Base-by-base conservation (phyloP, 2,329 filamentous ascomycete genomes). In the Tolypocladium ovalisporum region DNA sequence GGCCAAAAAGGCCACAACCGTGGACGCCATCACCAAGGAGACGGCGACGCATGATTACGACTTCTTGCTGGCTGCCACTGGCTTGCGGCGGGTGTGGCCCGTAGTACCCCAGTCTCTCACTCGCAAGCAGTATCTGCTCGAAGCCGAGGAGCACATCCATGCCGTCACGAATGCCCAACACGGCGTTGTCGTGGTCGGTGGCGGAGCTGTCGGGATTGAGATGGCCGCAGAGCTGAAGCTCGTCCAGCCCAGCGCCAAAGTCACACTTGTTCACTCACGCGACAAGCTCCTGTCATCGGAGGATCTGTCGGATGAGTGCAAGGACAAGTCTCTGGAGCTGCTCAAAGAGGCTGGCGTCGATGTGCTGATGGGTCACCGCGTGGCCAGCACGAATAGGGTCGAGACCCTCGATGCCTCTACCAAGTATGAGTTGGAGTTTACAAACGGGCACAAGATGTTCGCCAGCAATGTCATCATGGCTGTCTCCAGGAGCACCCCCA, bases 171-270 rank as follows among this genome's bases (percentile, higher is more conserved):
- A 74, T 35, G 81, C 82, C 1, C 72, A 69, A 5, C 74, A 82
- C 24, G 83, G 81, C 0, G 81, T 91, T 1, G 80, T 89, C 0
- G 78, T 93, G 27, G 84, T 93, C n/a, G 88, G 89, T 22, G 89
- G 89, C 61, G 73, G 87, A 54, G 89, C 89, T 8, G 89, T 92
- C 1, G 89, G 89, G 10, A 85, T 92, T 56, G 89, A 93, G 68
- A 90, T 93, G 79, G 88, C 89, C 0, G 84, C 87, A 1, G 89
- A 94, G 72, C 75, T 92, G 56, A 92, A 91, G 71, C 69, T 81
- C 52, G 74, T 84, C 29, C 79, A 86, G 60, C 88, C 89, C 0
- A 65, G 79, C 13, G 74, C 83, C 56, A 79, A 80, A 44, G 85
- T 93, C n/a, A 88, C 83, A 1, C 79, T 94, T 1, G 81, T 90